Evolutionary conservation across 352 stramenopile genomes (phyloP).

Genomic region (Globisporangium rhizosaccharum): DNA sequence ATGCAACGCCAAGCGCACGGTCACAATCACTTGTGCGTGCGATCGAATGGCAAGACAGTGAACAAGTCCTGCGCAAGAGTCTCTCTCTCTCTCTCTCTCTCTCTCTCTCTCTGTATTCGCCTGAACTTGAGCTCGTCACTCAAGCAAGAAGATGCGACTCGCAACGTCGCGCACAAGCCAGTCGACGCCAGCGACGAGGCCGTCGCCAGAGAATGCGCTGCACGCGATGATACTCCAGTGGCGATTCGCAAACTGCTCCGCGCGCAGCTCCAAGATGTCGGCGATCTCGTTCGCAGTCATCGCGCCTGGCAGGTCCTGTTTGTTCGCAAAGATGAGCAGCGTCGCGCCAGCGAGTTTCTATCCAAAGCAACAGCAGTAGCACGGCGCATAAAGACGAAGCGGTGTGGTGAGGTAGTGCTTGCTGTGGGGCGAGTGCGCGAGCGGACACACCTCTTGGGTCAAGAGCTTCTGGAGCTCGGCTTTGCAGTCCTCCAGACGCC

Average conservation of each 20-base stretch:
- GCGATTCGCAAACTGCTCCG: constrained; percentile 76
- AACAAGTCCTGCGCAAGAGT: too few relatives aligned
- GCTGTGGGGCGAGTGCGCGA: background rate
- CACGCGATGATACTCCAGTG: constrained; percentile 93
- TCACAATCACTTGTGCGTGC: too few relatives aligned
- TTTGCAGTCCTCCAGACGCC: constrained; percentile 93
- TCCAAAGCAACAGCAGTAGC: background rate
- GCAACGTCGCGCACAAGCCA: constrained; percentile 97
- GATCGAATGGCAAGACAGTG: too few relatives aligned
- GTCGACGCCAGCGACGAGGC: constrained; percentile 95
- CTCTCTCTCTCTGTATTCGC: too few relatives aligned
- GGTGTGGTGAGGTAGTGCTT: background rate
- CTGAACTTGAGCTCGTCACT: background rate
- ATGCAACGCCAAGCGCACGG: too few relatives aligned
- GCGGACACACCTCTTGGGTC: constrained; percentile 66
- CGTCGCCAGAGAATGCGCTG: constrained; percentile 94
- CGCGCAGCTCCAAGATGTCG: constrained; percentile 77
- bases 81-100: too few relatives aligned
- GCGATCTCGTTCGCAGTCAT: constrained; percentile 58
- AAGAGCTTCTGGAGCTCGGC: constrained; percentile 87
- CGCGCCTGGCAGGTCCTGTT: constrained; percentile 87
- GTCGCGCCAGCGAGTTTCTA: constrained; percentile 97
- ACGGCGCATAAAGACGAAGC: too few relatives aligned
- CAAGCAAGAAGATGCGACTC: constrained; percentile 69
- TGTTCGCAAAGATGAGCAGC: constrained; percentile 99